Evolutionary conservation across 2,329 filamentous ascomycete species (phyloP), one percentile per base, ranked within the genome.

Genomic region (Colletotrichum lini): DNA sequence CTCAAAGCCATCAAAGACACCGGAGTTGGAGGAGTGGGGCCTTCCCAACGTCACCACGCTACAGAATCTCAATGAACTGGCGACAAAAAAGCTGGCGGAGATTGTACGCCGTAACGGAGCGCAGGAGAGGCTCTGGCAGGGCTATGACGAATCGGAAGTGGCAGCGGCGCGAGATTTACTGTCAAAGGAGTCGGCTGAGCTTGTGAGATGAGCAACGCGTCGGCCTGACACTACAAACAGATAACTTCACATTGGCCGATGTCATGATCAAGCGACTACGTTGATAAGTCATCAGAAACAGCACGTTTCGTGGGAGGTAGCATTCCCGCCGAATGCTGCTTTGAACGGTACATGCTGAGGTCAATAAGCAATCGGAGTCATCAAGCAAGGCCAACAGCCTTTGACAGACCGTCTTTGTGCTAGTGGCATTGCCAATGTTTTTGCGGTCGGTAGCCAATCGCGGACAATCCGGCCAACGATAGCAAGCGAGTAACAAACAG

Each of bases 71-170:
- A 92, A 94, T 75, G 88, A 93, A 78, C 80, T 89, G 69, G 93
- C 94, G 26, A 96, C 93, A 1, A 84, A 86, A 68, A 95, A 94
- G 81, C 86, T 97, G 16, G 88, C 89, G 1, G 93, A 96, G 79
- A 95, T 96, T 75, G 89, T 95, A 72, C 87, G 92, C 72, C 88
- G 88, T 72, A 86, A 88, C 78, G 82, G 85, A 45, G 85, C 87
- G 60, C 84, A 88, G 68, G 89, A 94, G 80, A 86, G 85, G 73
- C 88, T 89, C 21, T 95, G 93, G 92, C 86, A 89, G 77, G 94
- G 93, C 10, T 96, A 94, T 80, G 89, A 92, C 69, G 84, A 88
- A 76, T 87, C 88, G 3, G 94, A 97, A 79, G 83, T 97, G 61
- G 88, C 89, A 75, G 93, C 93, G 15, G 93, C 92, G 59, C 87